These are phyloP conservation scores for Verticillium albo-atrum DNA, from an alignment of 2,329 filamentous ascomycete genomes.

Conservation along the genomic window DNA sequence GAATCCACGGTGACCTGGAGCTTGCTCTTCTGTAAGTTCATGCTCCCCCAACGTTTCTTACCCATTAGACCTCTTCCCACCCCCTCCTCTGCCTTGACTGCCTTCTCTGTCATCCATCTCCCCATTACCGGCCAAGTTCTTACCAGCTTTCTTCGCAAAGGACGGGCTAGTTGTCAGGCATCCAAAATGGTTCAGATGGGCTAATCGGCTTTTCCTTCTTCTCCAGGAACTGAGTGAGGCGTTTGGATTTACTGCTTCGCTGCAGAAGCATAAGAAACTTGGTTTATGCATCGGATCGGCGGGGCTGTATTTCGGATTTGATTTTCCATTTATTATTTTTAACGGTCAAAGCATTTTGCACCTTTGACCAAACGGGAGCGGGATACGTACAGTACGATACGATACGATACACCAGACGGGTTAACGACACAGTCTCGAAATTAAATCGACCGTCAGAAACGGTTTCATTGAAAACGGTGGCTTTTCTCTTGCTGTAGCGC, in stretches of 20 bases:
- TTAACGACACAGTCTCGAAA: neutral
- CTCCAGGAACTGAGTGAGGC: slow-evolving; percentile 14
- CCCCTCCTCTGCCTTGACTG: slow-evolving; percentile 3
- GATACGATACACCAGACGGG: neutral
- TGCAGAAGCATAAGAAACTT: neutral
- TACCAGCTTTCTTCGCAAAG: slow-evolving; percentile 8
- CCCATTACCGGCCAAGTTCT: slow-evolving; percentile 12
- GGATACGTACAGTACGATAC: neutral
- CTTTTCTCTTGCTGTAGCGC: too few species aligned
- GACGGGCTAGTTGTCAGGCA: slow-evolving; percentile 15
- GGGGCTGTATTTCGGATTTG: neutral
- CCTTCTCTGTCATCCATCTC: slow-evolving; percentile 4
- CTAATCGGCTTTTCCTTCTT: slow-evolving; percentile 14
- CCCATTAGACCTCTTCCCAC: neutral
- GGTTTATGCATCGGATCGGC: neutral
- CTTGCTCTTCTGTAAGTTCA: slow-evolving; percentile 59
- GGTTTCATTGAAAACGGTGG: neutral
- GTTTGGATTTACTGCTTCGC: neutral
- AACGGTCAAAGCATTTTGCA: slow-evolving; percentile 3
- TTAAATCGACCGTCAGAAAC: neutral
- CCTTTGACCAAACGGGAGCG: neutral
- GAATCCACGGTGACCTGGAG: slow-evolving; percentile 80
- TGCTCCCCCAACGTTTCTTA: neutral
- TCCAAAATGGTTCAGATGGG: slow-evolving; percentile 6
- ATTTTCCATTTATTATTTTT: neutral